Evolutionary conservation across 305 asterid species (phyloP), one percentile per base, ranked within the genome.

Genomic region (Fraxinus albicans): DNA sequence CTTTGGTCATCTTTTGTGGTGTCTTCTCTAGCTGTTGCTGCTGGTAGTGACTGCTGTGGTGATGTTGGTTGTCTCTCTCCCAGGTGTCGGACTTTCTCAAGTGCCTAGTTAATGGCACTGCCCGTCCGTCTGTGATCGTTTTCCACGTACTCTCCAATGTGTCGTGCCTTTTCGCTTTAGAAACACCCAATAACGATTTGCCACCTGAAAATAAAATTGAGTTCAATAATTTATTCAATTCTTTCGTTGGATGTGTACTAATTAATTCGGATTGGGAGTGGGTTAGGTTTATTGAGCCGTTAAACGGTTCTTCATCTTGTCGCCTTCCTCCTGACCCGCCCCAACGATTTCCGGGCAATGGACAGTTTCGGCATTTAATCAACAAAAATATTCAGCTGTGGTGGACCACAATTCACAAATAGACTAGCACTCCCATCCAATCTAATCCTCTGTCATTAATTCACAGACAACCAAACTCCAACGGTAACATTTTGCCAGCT

Each of bases 91-190:
- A 91, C 81, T 95, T 95, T 17, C 78, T 90, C 82, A 95, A 79
- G 89, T 95, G 97, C 79, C 98, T 83, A 58, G 92, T 87, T 27
- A 93, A 85, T 4, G 98, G 98, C 81, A 95, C 86, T n/a, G 94
- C 82, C 0, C 97, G 96, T 0, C 98, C 98, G 70, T 95, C 98
- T 0, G 97, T 94, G 76, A 95, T 95, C 0, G 96, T 88, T 79
- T 89, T 93, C 98, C 98, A 95, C 78, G 97, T 93, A 85, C 85
- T 92, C 88, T 94, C 97, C 81, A 94, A 78, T 29, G 99, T 95
- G 87, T 93, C 98, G 6, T 93, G 95, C 84, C 72, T 88, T 91
- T 76, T 94, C 0, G 88, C 87, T 42, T 87, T 93, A 3, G 95
- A 86, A 21, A 94, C 97, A 36, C 95, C 91, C 80, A 94, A 25